A percentile compares a stretch with the other conserved stretches of the same genome.
phyloP scores from a whole-genome alignment of 148 eudicot species.

The Persicaria tinctoria region DNA sequence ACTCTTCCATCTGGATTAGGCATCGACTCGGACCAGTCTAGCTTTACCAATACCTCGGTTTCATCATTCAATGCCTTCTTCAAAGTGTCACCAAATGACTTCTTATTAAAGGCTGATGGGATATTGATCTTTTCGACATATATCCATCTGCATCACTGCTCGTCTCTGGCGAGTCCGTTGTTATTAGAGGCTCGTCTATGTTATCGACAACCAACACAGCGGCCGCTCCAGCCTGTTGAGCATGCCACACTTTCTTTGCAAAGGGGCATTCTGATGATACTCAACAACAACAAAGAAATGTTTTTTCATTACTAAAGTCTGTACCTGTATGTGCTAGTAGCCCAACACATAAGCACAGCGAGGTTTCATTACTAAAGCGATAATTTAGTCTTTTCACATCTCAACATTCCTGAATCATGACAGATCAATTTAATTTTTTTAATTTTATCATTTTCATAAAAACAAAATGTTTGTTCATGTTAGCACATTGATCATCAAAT shows the following conservation, averaged over 20 bases:
- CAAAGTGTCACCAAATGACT: slow-evolving; percentile 49
- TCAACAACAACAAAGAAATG: neutral
- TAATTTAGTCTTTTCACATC: no score
- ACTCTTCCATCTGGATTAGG: slow-evolving; percentile 52
- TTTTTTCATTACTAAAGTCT: no score
- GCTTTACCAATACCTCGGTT: slow-evolving; percentile 50
- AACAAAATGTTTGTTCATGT: no score
- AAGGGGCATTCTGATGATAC: slow-evolving; percentile 60
- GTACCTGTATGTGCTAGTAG: no score
- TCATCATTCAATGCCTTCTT: slow-evolving; percentile 41
- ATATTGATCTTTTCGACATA: slow-evolving; percentile 58
- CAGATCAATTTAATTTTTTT: no score
- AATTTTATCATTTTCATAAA: no score
- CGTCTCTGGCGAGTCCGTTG: slow-evolving; percentile 86
- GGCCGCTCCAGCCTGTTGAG: slow-evolving; percentile 92
- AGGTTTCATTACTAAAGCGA: no score
- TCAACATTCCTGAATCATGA: no score
- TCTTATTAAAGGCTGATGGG: slow-evolving; percentile 58
- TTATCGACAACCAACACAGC: slow-evolving; percentile 73
- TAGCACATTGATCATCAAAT: no score
- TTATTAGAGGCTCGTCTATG: slow-evolving; percentile 70
- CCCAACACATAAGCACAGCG: no score
- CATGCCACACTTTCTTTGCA: slow-evolving; percentile 87
- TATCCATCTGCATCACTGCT: slow-evolving; percentile 48
- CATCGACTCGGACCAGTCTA: slow-evolving; percentile 95